phyloP scores from a whole-genome alignment of 2,329 filamentous ascomycete genomes.

The Exophiala alcalophila region DNA sequence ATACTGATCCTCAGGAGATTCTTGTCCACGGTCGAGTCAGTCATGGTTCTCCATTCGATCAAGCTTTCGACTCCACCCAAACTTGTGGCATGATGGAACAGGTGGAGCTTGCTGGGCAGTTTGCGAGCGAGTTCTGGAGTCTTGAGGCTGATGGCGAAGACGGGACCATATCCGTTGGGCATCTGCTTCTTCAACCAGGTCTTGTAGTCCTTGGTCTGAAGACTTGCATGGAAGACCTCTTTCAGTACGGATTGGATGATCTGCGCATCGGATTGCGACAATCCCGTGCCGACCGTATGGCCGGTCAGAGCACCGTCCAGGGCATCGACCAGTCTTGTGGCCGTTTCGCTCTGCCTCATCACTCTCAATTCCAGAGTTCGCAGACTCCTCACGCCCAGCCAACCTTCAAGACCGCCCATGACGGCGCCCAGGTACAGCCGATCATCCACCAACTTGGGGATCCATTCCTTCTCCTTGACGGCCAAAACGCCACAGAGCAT shows the following conservation, averaged over 20 bases:
- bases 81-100: constrained; percentile 95
- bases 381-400: constrained; percentile 83
- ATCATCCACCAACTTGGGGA: constrained; percentile 62
- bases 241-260: constrained; percentile 56
- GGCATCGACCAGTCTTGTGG: constrained; percentile 69
- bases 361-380: constrained; percentile 84
- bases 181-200: constrained; percentile 83
- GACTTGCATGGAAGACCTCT: constrained; percentile 70
- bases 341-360: constrained; percentile 68
- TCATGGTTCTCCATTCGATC: constrained; percentile 95
- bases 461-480: constrained; percentile 59
- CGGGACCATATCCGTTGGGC: constrained; percentile 84
- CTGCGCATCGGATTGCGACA: constrained; percentile 41
- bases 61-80: constrained; percentile 90
- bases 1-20: constrained; percentile 76
- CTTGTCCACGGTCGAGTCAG: constrained; percentile 69
- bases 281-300: constrained; percentile 36
- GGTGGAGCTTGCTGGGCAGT: constrained; percentile 71
- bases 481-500: constrained; percentile 83
- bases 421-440: constrained; percentile 75
- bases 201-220: constrained; percentile 65
- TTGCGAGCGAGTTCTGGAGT: constrained; percentile 59
- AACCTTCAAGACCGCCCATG: constrained; percentile 86
- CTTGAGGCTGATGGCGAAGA: constrained; percentile 73
- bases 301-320: constrained; percentile 54